Evolutionary conservation across 257 asterid species (phyloP).

Genomic region (Datura wrightii): DNA sequence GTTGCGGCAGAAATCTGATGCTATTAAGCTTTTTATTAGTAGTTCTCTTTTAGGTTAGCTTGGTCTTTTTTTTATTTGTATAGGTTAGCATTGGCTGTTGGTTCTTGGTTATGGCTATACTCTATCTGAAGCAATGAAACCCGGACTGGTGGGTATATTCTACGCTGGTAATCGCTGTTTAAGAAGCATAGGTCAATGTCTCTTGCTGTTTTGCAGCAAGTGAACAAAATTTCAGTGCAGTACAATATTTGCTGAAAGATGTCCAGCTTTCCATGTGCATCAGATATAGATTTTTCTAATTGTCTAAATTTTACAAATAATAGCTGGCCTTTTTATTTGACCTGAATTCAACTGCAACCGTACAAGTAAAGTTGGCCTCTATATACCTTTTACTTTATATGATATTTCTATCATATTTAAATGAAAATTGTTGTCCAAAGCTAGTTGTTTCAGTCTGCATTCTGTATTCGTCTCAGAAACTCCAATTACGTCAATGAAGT

Average conservation of each 20-base stretch:
- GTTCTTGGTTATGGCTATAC: not conserved
- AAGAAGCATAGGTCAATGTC: not conserved
- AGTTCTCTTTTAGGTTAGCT: conserved; percentile 20
- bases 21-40: not conserved
- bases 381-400: not conserved
- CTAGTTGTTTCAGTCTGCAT: not conserved
- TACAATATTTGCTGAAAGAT: not conserved
- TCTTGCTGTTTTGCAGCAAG: not conserved
- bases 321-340: not conserved
- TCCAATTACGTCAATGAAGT: not conserved
- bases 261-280: conserved; percentile 24
- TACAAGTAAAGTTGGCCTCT: conserved; percentile 20
- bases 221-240: not conserved
- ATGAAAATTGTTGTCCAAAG: not conserved
- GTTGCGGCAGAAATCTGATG: conserved; percentile 13
- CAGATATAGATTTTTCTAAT: not conserved
- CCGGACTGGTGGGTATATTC: not conserved
- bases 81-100: not conserved
- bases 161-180: not conserved
- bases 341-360: not conserved
- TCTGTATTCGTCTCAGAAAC: conserved; percentile 9
- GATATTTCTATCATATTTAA: not conserved
- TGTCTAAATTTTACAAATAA: not conserved
- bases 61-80: not conserved
- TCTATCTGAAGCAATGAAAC: not conserved